Percentiles rank a stretch among this genome's conserved stretches.
phyloP scores from a whole-genome alignment of 2,329 filamentous ascomycete genomes.

The Trichophyton mentagrophytes region DNA sequence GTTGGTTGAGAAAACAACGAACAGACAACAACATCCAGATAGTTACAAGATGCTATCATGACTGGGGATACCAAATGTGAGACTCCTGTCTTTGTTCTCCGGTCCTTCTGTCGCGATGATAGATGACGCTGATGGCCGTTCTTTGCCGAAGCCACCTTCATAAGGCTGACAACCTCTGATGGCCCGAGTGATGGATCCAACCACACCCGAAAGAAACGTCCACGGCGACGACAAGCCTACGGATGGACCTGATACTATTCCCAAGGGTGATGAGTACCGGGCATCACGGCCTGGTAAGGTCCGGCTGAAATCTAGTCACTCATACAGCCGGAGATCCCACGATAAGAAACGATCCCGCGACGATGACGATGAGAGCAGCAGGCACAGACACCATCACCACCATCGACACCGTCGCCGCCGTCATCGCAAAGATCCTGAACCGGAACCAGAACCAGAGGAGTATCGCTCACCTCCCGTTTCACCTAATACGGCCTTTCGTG shows the following conservation, averaged over 20 bases:
- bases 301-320: constrained; percentile 22
- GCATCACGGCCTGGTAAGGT: constrained; percentile 18
- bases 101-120: not conserved
- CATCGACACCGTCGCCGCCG: constrained; percentile 18
- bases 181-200: not conserved
- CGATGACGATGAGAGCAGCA: constrained; percentile 8
- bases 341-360: constrained; percentile 5
- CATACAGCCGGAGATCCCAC: not conserved
- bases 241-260: not conserved
- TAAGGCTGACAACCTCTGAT: not conserved
- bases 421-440: constrained; percentile 16
- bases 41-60: not conserved
- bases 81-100: not conserved
- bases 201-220: not conserved
- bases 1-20: too few species aligned
- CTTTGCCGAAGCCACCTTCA: not conserved
- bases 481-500: constrained; percentile 67
- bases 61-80: not conserved
- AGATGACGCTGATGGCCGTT: not conserved
- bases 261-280: constrained; percentile 12
- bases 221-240: not conserved
- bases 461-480: constrained; percentile 35
- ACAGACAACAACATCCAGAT: not conserved
- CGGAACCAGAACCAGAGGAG: constrained; percentile 5
- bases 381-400: constrained; percentile 17